Evolutionary conservation across 2,329 filamentous ascomycete species (phyloP), one percentile per base, ranked within the genome.

Genomic region (Orbilia blumenaviensis): DNA sequence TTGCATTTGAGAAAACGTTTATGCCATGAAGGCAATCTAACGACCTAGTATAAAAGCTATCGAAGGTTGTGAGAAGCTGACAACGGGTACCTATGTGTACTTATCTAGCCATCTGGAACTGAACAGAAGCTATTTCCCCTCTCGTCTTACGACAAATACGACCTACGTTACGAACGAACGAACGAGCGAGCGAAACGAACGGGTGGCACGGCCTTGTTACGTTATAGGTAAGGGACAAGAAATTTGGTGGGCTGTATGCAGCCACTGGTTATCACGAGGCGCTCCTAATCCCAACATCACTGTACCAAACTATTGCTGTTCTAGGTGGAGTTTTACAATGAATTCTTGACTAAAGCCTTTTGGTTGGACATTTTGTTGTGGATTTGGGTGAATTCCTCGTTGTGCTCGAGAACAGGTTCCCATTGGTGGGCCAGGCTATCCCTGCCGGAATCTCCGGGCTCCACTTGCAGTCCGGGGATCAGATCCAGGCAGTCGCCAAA

Each of bases 401-500:
- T 66, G 56, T 23, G 44, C 18, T 56, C 29, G 1, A 54, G 48
- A 27, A 54, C 6, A 21, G 12, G 52, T 10, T 56, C 52, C 52
- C 3, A 56, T 56, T 71, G 44, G 66, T 41, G 29, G 36, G 23
- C 44, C 44, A 44, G 34, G 16, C 29, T 29, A 36, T 36, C 52
- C 38, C 66, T 62, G 36, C 66, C 46, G 46, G 23, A n/a, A 41
- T 56, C 58, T 63, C 58, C 66, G 66, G 58, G 56, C 56, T 34
- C 32, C 44, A 56, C 52, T 56, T 56, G 52, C 44, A 14, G 42
- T 32, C 66, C 56, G 67, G 48, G 48, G 48, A 66, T 34, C 14
- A 54, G 41, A 41, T 34, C 46, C 48, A 66, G 23, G 36, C 48
- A 54, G 48, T 54, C 21, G 18, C 34, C 41, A 58, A 38, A 54